Evolutionary conservation across 1,284 basidiomycete species (phyloP), one percentile per base, ranked within the genome.

Genomic region (Grifola frondosa): DNA sequence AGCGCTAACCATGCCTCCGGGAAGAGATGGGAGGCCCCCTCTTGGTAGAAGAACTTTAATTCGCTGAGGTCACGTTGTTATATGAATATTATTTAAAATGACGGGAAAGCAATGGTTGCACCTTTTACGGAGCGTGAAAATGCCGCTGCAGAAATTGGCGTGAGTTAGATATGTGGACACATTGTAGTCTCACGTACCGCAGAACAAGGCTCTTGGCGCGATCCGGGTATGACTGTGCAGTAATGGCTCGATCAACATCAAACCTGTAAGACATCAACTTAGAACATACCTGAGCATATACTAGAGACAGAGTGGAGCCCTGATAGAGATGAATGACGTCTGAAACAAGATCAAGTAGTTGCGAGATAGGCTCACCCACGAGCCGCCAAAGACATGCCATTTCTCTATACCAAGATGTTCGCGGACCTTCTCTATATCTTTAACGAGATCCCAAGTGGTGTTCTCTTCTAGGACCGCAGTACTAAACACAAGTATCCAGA

Each of bases 381-480:
- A 91, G 7, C 92, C 92, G 30, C 93, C 92, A 61, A 95, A 96
- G 21, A 95, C 88, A 44, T 93, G 82, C 92, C 91, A 95, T 59
- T 83, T 90, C n/a, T 89, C 81, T 42, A 68, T 57, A 19, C 52
- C 51, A 34, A 96, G 74, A 49, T 86, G 77, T 55, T 83, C 72
- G 39, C 94, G 77, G 20, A 97, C 69, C 57, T 71, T 82, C 63
- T 97, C 94, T 11, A 93, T 84, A 60, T 97, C 95, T 49, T 80
- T 84, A 15, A 98, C 91, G 22, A 97, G 79, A 61, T 95, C 87
- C 92, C 91, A 96, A 1, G 94, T 97, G 3, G 91, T 97, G 66
- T 97, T 97, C 49, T 93, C 84, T 53, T 88, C 83, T 1, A 89
- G 66, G 26, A 72, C 87, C 9, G 91, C 91, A 33, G 68, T 76